Base-by-base conservation (phyloP, 2,329 filamentous ascomycete species). In the Meredithiella fracta region DNA sequence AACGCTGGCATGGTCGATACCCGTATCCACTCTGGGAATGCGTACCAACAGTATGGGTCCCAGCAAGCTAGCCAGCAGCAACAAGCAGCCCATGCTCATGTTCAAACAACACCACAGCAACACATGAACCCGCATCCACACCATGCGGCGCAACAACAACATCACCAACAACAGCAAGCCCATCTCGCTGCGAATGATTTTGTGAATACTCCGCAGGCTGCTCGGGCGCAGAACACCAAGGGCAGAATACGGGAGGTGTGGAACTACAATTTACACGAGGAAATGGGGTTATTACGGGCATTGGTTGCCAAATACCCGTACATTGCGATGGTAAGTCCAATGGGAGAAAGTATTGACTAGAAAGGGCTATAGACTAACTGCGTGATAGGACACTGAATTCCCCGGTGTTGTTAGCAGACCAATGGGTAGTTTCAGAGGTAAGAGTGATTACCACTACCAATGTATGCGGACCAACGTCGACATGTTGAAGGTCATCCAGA, bases 361-460 rank as follows among this genome's bases (percentile, higher is more conserved):
- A n/a, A n/a, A n/a, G n/a, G n/a, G n/a, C n/a, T n/a, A n/a, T n/a
- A n/a, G 31, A 49, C 57, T 61, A 58, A 59, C 51, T 20, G 15
- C 11, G 8, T 44, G 15, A 8, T 20, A 95, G 90, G 92, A 98
- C 67, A 96, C 92, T 23, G 91, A 97, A 67, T 98, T 98, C 63
- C 92, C 92, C n/a, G 92, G 92, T 57, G 89, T 98, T 54, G 91
- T 98, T 54, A 88, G 91, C 25, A 80, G 92, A 62, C 92, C 92
- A 1, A 97, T 98, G 76, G 92, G 92, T 51, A 82, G 85, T 56
- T 98, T 98, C 68, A 81, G 85, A 59, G 92, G 86, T 58, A 97
- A 96, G 72, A 92, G 89, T 61, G 91, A 96, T 64, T 98, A 98
- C 66, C 92, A 98, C 67, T 98, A 98, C 70, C 92, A 98, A 73